Evolutionary conservation across 2,329 filamentous ascomycete genomes (phyloP), one percentile per base, ranked within the genome.

Genomic region (Dryadomyces sulphureus): DNA sequence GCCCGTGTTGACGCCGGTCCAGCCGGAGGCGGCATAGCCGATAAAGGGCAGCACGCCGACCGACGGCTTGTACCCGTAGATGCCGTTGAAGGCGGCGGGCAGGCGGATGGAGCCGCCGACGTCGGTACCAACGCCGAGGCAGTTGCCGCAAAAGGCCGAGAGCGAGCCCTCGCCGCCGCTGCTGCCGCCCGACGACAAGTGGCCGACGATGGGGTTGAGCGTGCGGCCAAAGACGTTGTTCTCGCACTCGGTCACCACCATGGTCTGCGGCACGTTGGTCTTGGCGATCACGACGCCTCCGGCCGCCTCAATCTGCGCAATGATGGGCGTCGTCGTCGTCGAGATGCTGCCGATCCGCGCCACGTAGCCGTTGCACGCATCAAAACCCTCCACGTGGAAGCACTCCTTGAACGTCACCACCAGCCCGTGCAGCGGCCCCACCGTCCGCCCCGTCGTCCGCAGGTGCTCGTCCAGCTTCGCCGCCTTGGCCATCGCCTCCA

Each of bases 51-150:
- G 32, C 6, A 52, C 19, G 12, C 51, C 51, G 8, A 45, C 50
- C 0, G 54, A 57, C 3, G 60, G 58, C 41, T 59, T 56, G 38
- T 62, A 49, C 4, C 56, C 54, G 43, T 60, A 63, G n/a, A 61
- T 51, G 24, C 52, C 55, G 48, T 56, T 58, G 50, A 60, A 63
- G 0, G 57, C 55, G 3, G 62, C 53, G 0, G 62, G 61, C 2
- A 60, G 52, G 4, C 60, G 47, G 12, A 52, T 49, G 4, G 44
- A 49, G 0, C 49, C 49, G 7, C 44, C 58, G 34, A 63, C 60
- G 36, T 65, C 62, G 39, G 1, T 60, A 56, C 12, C 69, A 59
- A 17, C 69, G 64, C 77, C 77, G 79, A 49, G 12, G 17, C 32
- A n/a, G 5, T 62, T 65, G 4, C 60, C 64, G 1, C 59, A 54